Conservation (phyloP, 768 basidiomycete genomes). For the Lentinula edodes region DNA sequence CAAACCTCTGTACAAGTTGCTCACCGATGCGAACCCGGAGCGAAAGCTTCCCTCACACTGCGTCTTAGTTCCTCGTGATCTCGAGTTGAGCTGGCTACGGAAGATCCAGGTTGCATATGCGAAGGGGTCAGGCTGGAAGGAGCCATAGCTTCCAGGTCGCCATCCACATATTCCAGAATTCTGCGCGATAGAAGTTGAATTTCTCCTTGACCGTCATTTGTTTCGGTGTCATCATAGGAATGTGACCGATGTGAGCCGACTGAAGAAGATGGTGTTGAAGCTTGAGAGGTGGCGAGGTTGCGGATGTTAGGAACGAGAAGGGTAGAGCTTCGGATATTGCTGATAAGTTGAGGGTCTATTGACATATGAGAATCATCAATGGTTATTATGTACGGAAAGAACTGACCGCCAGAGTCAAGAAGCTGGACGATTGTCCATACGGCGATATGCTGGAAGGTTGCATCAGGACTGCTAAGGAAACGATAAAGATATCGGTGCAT, state of each 20-base stretch:
- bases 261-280: slow-evolving; percentile 67
- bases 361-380: background rate
- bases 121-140: slow-evolving; percentile 60
- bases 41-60: slow-evolving; percentile 80
- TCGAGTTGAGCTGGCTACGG: slow-evolving; percentile 54
- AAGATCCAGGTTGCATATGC: slow-evolving; percentile 66
- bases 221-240: slow-evolving; percentile 79
- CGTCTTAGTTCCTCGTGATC: slow-evolving; percentile 79
- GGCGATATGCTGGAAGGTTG: slow-evolving; percentile 99
- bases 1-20: slow-evolving; percentile 1
- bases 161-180: slow-evolving; percentile 84
- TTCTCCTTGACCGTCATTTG: slow-evolving; percentile 86
- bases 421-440: slow-evolving; percentile 99
- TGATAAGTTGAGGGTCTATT: slow-evolving; percentile 81
- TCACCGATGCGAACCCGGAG: slow-evolving; percentile 54
- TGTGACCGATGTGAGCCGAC: slow-evolving; percentile 70
- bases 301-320: slow-evolving; percentile 84
- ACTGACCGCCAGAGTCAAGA: slow-evolving; percentile 86
- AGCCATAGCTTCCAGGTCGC: slow-evolving; percentile 54
- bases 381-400: background rate
- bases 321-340: slow-evolving; percentile 82
- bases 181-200: slow-evolving; percentile 81
- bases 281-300: slow-evolving; percentile 67
- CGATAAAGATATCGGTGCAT: slow-evolving; percentile 93
- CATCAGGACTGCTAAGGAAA: slow-evolving; percentile 89